phyloP scores from a whole-genome alignment of 2,329 filamentous ascomycete species.

The Talaromyces sp. region DNA sequence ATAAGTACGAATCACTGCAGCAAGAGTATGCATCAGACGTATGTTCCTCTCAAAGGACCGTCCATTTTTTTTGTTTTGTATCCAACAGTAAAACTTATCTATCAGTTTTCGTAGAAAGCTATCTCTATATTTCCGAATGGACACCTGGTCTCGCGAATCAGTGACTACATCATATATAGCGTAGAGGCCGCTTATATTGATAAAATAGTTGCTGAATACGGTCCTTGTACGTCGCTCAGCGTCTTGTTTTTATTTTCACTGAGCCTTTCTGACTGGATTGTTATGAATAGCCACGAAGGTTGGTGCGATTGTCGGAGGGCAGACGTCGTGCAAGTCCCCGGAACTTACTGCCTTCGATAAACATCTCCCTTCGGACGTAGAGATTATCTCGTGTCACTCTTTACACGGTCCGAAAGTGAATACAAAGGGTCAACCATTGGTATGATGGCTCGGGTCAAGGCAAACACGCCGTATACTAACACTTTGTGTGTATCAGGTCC shows the following conservation, averaged over 20 bases:
- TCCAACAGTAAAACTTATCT: slow-evolving; percentile 33
- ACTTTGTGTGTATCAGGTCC: slow-evolving; percentile 48
- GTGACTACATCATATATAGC: slow-evolving; percentile 98
- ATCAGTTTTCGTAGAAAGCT: slow-evolving; percentile 60
- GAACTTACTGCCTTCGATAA: slow-evolving; percentile 92
- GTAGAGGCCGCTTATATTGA: slow-evolving; percentile 92
- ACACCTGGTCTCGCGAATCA: slow-evolving; percentile 89
- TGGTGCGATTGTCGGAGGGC: slow-evolving; percentile 91
- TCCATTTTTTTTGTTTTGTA: slow-evolving; percentile 22
- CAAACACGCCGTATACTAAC: background rate
- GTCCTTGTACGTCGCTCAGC: slow-evolving; percentile 71
- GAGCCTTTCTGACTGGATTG: background rate
- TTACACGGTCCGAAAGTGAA: slow-evolving; percentile 91
- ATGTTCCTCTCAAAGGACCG: slow-evolving; percentile 50
- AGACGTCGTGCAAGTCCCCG: slow-evolving; percentile 96
- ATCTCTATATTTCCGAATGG: slow-evolving; percentile 90
- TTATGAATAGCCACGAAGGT: slow-evolving; percentile 76
- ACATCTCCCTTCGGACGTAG: slow-evolving; percentile 80
- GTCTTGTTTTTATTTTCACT: background rate
- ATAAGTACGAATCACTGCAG: slow-evolving; percentile 76
- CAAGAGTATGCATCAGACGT: slow-evolving; percentile 84
- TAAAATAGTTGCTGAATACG: slow-evolving; percentile 80
- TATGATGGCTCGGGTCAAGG: slow-evolving; percentile 37
- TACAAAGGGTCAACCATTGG: slow-evolving; percentile 82
- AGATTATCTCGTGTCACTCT: slow-evolving; percentile 94